A percentile compares a stretch with the other conserved stretches of the same genome.
Conservation (phyloP, 306 rosid species). For the Quercus ilex region DNA sequence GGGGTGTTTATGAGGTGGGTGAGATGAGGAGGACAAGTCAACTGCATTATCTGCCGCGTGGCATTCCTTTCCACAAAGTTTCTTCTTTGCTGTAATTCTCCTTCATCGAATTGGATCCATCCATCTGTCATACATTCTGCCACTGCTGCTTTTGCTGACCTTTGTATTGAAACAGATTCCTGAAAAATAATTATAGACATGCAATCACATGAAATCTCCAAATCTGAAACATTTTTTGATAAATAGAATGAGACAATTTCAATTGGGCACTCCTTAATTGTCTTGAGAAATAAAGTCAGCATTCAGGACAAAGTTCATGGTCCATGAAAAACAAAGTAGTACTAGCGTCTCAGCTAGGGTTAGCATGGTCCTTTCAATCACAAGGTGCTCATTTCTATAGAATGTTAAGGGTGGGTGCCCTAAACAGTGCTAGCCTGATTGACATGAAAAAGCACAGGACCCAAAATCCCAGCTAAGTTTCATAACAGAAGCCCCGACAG, state of each 20-base stretch:
- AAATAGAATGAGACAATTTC: neutral
- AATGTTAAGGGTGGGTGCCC: constrained; percentile 22
- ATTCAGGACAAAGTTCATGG: constrained; percentile 22
- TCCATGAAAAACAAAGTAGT: constrained; percentile 28
- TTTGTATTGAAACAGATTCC: constrained; percentile 72
- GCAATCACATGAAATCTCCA: constrained; percentile 25
- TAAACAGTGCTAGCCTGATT: constrained; percentile 30
- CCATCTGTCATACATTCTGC: constrained; percentile 63
- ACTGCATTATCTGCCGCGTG: constrained; percentile 82
- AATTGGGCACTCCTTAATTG: neutral
- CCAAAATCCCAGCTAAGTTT: constrained; percentile 66
- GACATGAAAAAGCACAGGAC: constrained; percentile 67
- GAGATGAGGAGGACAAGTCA: constrained; percentile 38
- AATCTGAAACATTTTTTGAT: neutral
- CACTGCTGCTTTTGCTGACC: constrained; percentile 41
- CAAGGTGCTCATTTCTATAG: constrained; percentile 34
- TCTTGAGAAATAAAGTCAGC: constrained; percentile 1
- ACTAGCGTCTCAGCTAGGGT: constrained; percentile 29
- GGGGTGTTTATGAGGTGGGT: constrained; percentile 43
- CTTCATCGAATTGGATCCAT: constrained; percentile 71
- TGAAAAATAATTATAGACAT: constrained; percentile 29
- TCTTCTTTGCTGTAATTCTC: constrained; percentile 57
- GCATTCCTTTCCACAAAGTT: constrained; percentile 73
- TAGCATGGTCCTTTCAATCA: constrained; percentile 35
- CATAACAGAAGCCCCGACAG: constrained; percentile 83